These are phyloP conservation scores for Rhodotorula kratochvilovae DNA, from an alignment of 768 basidiomycete species.

Conservation along the genomic window DNA sequence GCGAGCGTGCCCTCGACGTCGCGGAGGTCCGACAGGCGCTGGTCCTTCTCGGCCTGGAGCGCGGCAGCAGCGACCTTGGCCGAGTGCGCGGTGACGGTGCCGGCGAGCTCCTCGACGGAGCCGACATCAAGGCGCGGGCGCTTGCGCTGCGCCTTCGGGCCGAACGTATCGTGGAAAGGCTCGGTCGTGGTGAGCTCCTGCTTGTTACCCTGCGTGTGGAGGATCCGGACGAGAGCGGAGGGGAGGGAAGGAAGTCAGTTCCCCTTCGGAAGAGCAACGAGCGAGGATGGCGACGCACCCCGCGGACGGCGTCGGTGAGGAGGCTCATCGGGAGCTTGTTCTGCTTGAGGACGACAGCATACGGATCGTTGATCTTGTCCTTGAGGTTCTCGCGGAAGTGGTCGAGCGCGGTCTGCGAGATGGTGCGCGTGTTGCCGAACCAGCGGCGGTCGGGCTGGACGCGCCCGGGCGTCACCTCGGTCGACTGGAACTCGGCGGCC, in stretches of 20 bases:
- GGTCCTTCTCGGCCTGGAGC: constrained; percentile 23
- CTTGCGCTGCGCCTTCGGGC: constrained; percentile 91
- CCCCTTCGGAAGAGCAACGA: too few relatives aligned
- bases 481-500: constrained; percentile 92
- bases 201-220: constrained; percentile 54
- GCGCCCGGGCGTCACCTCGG: constrained; percentile 81
- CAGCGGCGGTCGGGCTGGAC: constrained; percentile 93
- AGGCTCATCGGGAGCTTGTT: constrained; percentile 98
- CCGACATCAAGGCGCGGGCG: constrained; percentile 79
- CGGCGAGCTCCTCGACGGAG: constrained; percentile 80
- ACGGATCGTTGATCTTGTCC: constrained; percentile 83
- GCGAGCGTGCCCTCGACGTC: constrained; percentile 31
- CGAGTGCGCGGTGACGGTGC: constrained; percentile 10
- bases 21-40: constrained; percentile 24
- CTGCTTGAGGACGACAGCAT: constrained; percentile 83
- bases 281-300: constrained; percentile 52
- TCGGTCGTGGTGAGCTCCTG: constrained; percentile 94
- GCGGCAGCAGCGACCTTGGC: constrained; percentile 15
- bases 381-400: constrained; percentile 89
- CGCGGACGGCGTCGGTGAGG: constrained; percentile 70
- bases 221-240: too few relatives aligned
- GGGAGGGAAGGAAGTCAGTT: neutral
- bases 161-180: constrained; percentile 89
- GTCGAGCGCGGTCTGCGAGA: constrained; percentile 90
- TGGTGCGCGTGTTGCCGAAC: constrained; percentile 99